Evolutionary conservation across 441 rosid genomes (phyloP).

Genomic region (Aleurites moluccanus): DNA sequence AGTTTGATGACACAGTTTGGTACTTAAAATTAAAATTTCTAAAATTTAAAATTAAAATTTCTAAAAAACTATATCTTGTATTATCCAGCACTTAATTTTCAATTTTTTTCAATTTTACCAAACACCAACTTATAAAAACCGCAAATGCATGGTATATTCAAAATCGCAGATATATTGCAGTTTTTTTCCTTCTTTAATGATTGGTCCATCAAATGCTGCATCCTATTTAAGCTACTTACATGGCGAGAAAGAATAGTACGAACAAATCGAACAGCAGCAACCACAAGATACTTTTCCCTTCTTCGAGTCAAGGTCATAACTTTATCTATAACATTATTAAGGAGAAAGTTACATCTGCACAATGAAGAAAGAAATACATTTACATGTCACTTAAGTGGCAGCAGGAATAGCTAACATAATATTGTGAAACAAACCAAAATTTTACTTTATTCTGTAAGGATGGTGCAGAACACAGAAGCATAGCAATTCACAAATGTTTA

Average conservation of each 20-base stretch:
- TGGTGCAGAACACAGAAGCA: conserved; percentile 98
- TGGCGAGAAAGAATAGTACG: conserved; percentile 89
- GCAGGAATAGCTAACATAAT: conserved; percentile 6
- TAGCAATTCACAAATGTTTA: conserved; percentile 87
- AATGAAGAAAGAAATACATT: conserved; percentile 24
- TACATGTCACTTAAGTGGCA: conserved; percentile 1
- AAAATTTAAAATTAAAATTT: too few relatives aligned
- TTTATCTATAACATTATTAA: conserved; percentile 78
- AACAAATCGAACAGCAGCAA: conserved; percentile 93
- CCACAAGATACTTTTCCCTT: conserved; percentile 94
- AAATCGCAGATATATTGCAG: neutral
- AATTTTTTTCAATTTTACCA: too few relatives aligned
- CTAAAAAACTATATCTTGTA: too few relatives aligned
- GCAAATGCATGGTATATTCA: neutral
- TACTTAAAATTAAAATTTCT: too few relatives aligned
- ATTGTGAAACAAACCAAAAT: conserved; percentile 19
- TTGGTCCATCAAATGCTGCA: neutral
- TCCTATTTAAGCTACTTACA: conserved; percentile 51
- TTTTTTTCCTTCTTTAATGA: neutral
- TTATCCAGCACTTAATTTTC: too few relatives aligned
- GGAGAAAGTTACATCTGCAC: conserved; percentile 93
- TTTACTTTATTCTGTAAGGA: conserved; percentile 92
- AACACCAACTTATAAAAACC: neutral
- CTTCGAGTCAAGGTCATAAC: conserved; percentile 81
- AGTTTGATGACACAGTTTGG: too few relatives aligned